Conservation (phyloP, 345 rosid genomes). For the Gossypium mustelinum region DNA sequence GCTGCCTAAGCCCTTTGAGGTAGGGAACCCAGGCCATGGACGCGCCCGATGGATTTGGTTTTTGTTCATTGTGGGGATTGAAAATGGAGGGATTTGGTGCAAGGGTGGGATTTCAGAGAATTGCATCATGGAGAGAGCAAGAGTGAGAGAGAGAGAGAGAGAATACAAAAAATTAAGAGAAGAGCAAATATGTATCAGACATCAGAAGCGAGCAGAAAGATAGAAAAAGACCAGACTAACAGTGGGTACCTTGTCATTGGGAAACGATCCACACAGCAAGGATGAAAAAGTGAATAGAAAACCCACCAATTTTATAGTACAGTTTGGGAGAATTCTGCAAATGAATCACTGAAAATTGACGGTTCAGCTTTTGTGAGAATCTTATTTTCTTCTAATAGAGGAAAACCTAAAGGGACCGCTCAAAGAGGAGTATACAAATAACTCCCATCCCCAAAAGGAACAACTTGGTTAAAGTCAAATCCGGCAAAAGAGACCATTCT, state of each 20-base stretch:
- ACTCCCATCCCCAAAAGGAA: conserved; percentile 25
- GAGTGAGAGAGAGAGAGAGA: background rate
- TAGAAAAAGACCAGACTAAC: conserved; percentile 74
- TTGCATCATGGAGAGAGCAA: conserved; percentile 46
- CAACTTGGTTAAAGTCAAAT: conserved; percentile 29
- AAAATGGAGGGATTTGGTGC: conserved; percentile 29
- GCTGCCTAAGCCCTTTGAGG: conserved; percentile 43
- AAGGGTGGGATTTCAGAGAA: conserved; percentile 54
- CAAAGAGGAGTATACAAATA: conserved; percentile 16
- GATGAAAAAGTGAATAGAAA: conserved; percentile 12
- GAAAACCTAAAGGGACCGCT: conserved; percentile 41
- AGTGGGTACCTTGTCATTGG: conserved; percentile 54
- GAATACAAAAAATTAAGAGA: background rate
- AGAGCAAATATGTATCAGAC: conserved; percentile 24
- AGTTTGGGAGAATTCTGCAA: conserved; percentile 35
- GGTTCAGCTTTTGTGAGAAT: conserved; percentile 44
- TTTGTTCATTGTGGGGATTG: conserved; percentile 39
- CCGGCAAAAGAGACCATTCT: conserved; percentile 24
- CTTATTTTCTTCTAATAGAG: conserved; percentile 17
- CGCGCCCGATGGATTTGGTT: conserved; percentile 43
- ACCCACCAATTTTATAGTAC: conserved; percentile 11
- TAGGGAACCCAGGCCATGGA: conserved; percentile 69
- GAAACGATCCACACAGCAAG: conserved; percentile 41
- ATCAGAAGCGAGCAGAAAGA: conserved; percentile 31
- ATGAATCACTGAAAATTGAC: conserved; percentile 42